phyloP scores from a whole-genome alignment of 139 green algal species.

The Chlorella sp. region DNA sequence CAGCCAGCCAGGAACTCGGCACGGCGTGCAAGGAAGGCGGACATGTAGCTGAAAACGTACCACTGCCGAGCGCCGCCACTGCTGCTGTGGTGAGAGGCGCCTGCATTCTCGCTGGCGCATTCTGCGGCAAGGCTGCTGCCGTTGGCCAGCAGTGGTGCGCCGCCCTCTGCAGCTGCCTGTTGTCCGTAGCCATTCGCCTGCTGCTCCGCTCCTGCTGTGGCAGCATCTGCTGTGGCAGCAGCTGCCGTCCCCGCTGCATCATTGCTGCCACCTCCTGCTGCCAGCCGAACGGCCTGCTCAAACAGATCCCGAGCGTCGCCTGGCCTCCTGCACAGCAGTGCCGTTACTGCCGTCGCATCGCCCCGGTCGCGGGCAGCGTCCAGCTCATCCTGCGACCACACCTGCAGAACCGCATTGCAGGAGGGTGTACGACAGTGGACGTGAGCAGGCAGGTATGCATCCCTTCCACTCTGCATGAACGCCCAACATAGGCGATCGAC shows the following conservation, averaged over 20 bases:
- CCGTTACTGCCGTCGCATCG: constrained; percentile 1
- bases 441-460: too few species aligned
- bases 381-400: background rate
- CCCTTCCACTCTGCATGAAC: too few species aligned
- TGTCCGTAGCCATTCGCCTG: background rate
- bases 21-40: constrained; percentile 13
- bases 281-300: constrained; percentile 36
- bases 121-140: background rate
- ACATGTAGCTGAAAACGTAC: constrained; percentile 46
- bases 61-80: constrained; percentile 19
- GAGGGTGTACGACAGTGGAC: too few species aligned
- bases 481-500: too few species aligned
- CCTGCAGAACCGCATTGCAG: too few species aligned
- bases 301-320: constrained; percentile 42
- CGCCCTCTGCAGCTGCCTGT: background rate
- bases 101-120: background rate
- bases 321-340: background rate
- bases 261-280: background rate
- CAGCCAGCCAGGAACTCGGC: constrained; percentile 6
- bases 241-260: background rate
- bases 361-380: background rate
- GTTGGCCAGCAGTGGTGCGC: background rate
- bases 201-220: background rate
- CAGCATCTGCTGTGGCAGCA: background rate
- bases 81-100: background rate